phyloP scores from a whole-genome alignment of 73 alveolate species.

The Stentor roeselii region DNA sequence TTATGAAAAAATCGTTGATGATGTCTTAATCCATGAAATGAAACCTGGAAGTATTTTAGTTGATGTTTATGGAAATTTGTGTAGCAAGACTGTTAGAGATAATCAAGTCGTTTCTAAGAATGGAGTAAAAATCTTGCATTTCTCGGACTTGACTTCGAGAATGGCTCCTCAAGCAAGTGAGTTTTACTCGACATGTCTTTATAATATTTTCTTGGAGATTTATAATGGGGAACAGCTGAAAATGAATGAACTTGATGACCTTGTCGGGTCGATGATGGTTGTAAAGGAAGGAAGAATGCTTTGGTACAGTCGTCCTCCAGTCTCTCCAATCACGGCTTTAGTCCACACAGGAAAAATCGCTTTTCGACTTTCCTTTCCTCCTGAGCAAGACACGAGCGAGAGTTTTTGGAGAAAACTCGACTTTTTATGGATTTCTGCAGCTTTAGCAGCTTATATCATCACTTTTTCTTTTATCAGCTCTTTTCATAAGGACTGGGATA shows the following conservation, averaged over 20 bases:
- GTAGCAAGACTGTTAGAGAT: slow-evolving; percentile 40
- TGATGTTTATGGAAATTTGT: slow-evolving; percentile 61
- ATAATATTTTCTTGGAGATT: not conserved
- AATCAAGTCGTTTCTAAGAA: slow-evolving; percentile 33
- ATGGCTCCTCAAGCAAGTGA: slow-evolving; percentile 39
- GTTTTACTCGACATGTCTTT: slow-evolving; percentile 10
- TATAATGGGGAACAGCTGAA: slow-evolving; percentile 22
- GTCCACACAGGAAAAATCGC: not conserved
- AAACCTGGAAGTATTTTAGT: slow-evolving; percentile 44
- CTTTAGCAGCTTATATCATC: too few species aligned
- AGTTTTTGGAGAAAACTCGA: too few species aligned
- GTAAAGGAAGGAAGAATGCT: not conserved
- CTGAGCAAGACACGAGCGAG: too few species aligned
- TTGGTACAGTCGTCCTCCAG: not conserved
- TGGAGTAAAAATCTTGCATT: slow-evolving; percentile 49
- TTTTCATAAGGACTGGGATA: too few species aligned
- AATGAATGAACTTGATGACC: slow-evolving; percentile 4
- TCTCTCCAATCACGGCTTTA: not conserved
- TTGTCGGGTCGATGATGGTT: slow-evolving; percentile 10
- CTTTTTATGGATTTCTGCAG: too few species aligned
- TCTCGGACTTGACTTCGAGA: slow-evolving; percentile 61
- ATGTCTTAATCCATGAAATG: slow-evolving; percentile 25
- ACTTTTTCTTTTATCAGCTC: too few species aligned
- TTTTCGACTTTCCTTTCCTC: not conserved
- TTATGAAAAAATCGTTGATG: slow-evolving; percentile 2